Evolutionary conservation across 2,329 filamentous ascomycete genomes (phyloP).

Genomic region (Claviceps sp.): DNA sequence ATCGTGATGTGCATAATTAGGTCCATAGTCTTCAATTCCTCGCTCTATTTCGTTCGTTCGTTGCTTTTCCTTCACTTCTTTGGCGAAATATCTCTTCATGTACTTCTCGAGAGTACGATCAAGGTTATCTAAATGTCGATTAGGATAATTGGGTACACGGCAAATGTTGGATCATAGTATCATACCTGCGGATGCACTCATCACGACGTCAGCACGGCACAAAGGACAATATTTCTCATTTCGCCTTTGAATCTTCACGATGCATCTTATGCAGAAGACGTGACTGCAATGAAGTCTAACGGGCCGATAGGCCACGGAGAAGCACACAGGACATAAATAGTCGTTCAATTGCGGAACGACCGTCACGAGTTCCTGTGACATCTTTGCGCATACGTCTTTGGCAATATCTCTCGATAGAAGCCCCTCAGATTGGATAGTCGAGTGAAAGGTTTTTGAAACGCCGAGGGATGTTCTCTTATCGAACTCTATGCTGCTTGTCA

Average conservation of each 20-base stretch:
- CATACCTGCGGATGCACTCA: constrained; percentile 54
- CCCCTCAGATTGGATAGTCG: constrained; percentile 42
- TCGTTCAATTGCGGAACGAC: constrained; percentile 74
- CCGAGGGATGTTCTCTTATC: constrained; percentile 72
- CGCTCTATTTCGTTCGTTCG: constrained; percentile 61
- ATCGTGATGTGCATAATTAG: constrained; percentile 44
- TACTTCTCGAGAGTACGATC: constrained; percentile 56
- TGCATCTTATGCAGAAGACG: constrained; percentile 72
- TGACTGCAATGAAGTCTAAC: constrained; percentile 65
- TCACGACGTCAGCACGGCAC: constrained; percentile 59
- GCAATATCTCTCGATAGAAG: constrained; percentile 56
- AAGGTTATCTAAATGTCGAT: constrained; percentile 44
- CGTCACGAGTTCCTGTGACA: constrained; percentile 58
- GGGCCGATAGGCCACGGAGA: constrained; percentile 66
- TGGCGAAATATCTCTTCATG: constrained; percentile 62
- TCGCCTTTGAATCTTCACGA: constrained; percentile 65
- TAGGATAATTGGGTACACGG: not conserved
- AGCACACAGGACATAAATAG: constrained; percentile 71
- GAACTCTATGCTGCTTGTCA: constrained; percentile 44
- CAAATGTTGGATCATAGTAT: not conserved
- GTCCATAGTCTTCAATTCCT: constrained; percentile 60
- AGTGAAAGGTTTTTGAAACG: constrained; percentile 49
- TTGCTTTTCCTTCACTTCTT: constrained; percentile 54
- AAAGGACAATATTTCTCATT: constrained; percentile 59
- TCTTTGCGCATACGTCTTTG: constrained; percentile 60